Evolutionary conservation across 2,329 filamentous ascomycete genomes (phyloP), one percentile per base, ranked within the genome.

Genomic region (Alternaria angustiovoidea): DNA sequence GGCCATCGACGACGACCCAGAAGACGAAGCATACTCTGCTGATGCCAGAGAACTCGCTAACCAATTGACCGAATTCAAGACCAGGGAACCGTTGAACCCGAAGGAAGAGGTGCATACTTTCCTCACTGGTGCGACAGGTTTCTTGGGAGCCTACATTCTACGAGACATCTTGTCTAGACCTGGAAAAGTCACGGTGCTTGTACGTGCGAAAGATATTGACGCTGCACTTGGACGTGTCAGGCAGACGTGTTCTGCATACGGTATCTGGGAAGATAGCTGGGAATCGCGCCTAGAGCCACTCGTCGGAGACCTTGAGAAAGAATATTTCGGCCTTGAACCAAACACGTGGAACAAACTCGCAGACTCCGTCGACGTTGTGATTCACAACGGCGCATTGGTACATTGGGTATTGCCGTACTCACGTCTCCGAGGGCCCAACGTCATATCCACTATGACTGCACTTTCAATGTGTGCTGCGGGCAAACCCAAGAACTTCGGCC

Each of bases 91-190:
- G 1, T 65, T 79, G n/a, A 66, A 73, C 30, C 65, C 70, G 20
- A 72, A 78, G 58, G 59, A 75, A 69, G 62, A 81, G 65, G 79
- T 83, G 3, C 93, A 89, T 0, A 84, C 95, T 11, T 91, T 97
- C 77, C 81, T 97, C 5, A 97, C 94, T 3, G 93, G 94, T 43
- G 93, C 92, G 4, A 97, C 94, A 5, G 94, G 94, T 2, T 97
- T 97, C 82, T 80, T 97, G 20, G 94, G 94, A 28, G 86, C 91
- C 0, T 96, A 93, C 72, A 82, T 97, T 11, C 81, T 96, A 32
- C 86, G 86, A 56, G 92, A 96, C 56, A 79, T 97, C 1, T 83
- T 97, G 1, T 85, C 86, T 39, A 84, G 90, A 24, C 85, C 81
- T 18, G 81, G 87, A 14, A 89, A 86, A 66, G 84, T 96, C 9